These are phyloP conservation scores for Tritrichomonas foetus DNA, from an alignment of 208 protist species.

Conservation along the genomic window DNA sequence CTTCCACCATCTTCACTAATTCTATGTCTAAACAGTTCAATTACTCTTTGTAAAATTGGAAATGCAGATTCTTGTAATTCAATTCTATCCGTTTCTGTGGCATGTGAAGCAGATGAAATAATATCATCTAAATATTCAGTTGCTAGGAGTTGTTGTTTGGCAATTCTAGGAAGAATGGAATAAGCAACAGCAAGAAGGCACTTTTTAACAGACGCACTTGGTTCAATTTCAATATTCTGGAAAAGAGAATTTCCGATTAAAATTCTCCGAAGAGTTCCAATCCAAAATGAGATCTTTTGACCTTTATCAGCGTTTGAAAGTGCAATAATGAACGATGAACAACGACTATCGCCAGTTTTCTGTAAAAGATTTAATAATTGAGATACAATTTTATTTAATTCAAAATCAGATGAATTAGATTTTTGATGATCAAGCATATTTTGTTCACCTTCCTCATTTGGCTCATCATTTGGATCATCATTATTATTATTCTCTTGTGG, in stretches of 20 bases:
- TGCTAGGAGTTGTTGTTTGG: not conserved
- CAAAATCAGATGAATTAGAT: no score
- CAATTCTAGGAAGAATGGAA: not conserved
- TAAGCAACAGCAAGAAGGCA: not conserved
- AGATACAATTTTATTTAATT: not conserved
- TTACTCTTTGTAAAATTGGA: not conserved
- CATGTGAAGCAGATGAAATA: not conserved
- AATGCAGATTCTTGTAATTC: not conserved
- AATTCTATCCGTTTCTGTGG: not conserved
- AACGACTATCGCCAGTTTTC: not conserved
- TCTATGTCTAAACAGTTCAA: conserved; percentile 5
- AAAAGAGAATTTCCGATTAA: not conserved
- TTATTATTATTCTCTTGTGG: no score
- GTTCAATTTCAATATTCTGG: not conserved
- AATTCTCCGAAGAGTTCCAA: not conserved
- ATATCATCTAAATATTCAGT: conserved; percentile 33
- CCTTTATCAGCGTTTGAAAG: not conserved
- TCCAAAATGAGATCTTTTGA: not conserved
- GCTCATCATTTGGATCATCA: no score
- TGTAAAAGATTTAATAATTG: not conserved
- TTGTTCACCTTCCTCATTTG: no score
- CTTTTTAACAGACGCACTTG: not conserved
- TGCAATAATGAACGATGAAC: not conserved
- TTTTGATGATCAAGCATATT: no score
- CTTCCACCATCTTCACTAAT: not conserved